Base-by-base conservation (phyloP, 1,139 yeast species). In the Debaryomyces singareniensis region DNA sequence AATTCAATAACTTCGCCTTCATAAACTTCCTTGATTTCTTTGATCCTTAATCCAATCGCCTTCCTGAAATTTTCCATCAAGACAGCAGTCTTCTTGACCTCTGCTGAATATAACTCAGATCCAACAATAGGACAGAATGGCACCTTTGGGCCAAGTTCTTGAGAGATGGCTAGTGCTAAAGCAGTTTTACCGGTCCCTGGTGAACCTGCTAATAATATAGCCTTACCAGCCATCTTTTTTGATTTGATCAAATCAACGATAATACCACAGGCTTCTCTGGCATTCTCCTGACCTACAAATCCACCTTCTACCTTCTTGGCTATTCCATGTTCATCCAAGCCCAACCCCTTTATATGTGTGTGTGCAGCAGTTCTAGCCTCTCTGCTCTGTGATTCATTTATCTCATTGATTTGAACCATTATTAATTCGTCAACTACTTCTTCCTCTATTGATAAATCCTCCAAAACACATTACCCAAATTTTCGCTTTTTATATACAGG, bases 171-270 rank as follows among this genome's bases (percentile, higher is more conserved):
- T 35, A 93, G 64, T 0, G 98, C 97, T 49, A 91, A 68, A 0
- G 98, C 98, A 1, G 98, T 91, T 58, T 91, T 91, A 50, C 98
- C 98, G 4, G 97, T 89, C 3, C 97, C 97, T 12, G 98, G 97
- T 4, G 95, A 95, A 37, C 98, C 98, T 1, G 98, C 97, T 32
- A 91, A 68, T 38, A 91, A 61, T 28, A 91, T 78, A n/a, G 97
- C 98, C 53, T 87, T 85, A 16, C 98, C 98, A 33, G 95, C 81
- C 85, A 91, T 82, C 55, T 81, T 87, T 52, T 85, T 86, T 24
- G 91, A 82, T 59, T 87, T 89, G 61, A 91, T 87, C 49, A 91
- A 67, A 57, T 91, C 98, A 22, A 91, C 97, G 40, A 91, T 75
- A 31, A 93, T 80, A 38, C 98, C 98, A 55, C 96, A 89, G 1